Evolutionary conservation across 805 yeast genomes (phyloP), one percentile per base, ranked within the genome.

Genomic region (Saccharomycopsis sp.): DNA sequence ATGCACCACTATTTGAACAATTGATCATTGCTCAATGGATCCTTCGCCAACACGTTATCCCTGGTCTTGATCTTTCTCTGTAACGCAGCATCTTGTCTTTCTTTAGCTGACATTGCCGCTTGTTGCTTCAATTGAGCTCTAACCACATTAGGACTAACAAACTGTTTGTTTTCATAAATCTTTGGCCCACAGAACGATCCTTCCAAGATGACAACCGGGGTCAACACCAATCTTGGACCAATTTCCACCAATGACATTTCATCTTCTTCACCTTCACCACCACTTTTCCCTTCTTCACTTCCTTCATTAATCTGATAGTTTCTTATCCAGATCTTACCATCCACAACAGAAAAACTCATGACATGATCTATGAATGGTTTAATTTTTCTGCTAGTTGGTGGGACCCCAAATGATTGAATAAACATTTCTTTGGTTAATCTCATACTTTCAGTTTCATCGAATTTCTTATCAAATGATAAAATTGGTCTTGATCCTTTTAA

Each of bases 161-260:
- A 93, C 65, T 90, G 93, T 70, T 86, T 89, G 70, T 93, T 93
- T 60, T 93, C 97, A 66, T 86, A 93, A 53, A 93, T 88, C 73
- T 89, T 87, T 53, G 97, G 96, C 17, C 98, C 98, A 45, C 96
- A 90, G 57, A 93, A 93, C 1, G 97, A 87, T 40, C 98, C 98
- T 68, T 93, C 97, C 52, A 90, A 72, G 43, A 93, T 79, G 48
- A 94, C 81, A 54, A 93, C 89, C 52, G 83, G 80, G 2, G 97
- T 90, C 69, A 93, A 72, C 27, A 93, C 97, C 53, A 88, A 82
- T 63, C 98, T 77, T 42, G 98, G 98, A 2, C 98, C 98, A 55
- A 93, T 87, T 70, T 93, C 98, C 47, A 93, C 84, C 56, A 93
- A 71, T 14, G 87, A 78, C 51, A 85, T 64, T 51, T 87, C 86